Conservation (phyloP, 768 basidiomycete species). For the Psilocybe sp. region DNA sequence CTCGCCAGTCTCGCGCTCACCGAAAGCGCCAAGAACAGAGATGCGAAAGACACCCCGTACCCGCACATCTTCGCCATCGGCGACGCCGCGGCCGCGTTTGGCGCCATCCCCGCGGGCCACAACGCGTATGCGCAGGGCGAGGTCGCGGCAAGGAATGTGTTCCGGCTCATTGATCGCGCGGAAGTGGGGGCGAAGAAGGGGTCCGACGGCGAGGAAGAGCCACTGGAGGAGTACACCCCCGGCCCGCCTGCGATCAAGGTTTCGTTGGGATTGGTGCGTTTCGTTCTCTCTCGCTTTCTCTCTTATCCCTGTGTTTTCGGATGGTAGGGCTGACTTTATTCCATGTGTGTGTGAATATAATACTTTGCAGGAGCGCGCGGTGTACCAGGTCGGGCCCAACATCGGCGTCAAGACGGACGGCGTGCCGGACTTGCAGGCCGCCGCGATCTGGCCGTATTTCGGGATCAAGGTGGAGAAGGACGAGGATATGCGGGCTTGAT, state of each 20-base stretch:
- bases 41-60: conserved; percentile 25
- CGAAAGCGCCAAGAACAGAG: conserved; percentile 6
- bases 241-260: conserved; percentile 57
- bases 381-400: conserved; percentile 44
- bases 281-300: neutral
- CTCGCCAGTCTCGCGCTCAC: conserved; percentile 17
- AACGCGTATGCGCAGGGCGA: conserved; percentile 51
- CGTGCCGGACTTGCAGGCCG: conserved; percentile 45
- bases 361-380: conserved; percentile 33
- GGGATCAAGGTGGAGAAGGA: conserved; percentile 38
- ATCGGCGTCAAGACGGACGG: conserved; percentile 44
- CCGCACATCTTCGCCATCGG: conserved; percentile 61
- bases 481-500: conserved; percentile 26
- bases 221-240: conserved; percentile 45
- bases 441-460: conserved; percentile 42
- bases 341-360: neutral
- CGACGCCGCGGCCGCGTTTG: conserved; percentile 63
- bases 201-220: conserved; percentile 11
- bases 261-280: conserved; percentile 53
- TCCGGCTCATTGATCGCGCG: conserved; percentile 35
- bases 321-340: neutral
- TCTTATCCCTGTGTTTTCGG: neutral
- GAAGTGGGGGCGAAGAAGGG: conserved; percentile 1
- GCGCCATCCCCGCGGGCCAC: conserved; percentile 59
- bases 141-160: conserved; percentile 54